Conservation (phyloP, 2,329 filamentous ascomycete species). For the Rhynchosporium graminicola region DNA sequence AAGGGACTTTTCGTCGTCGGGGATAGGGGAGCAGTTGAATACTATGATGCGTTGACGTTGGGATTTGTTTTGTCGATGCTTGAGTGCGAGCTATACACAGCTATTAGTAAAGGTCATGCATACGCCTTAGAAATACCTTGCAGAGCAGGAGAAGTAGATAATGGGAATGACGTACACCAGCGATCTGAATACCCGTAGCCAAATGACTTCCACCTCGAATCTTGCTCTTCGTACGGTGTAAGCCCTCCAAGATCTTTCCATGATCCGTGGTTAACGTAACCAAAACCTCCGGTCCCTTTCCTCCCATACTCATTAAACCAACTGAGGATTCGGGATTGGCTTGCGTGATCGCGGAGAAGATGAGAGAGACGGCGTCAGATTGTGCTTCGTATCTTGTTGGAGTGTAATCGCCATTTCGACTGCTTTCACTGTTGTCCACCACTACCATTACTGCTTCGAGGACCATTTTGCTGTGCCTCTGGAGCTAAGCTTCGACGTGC, state of each 20-base stretch:
- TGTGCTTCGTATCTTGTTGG: constrained; percentile 96
- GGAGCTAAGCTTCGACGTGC: constrained; percentile 17
- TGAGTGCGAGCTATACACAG: constrained; percentile 76
- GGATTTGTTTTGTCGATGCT: constrained; percentile 97
- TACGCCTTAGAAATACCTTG: neutral
- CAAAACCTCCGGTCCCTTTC: constrained; percentile 94
- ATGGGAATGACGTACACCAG: constrained; percentile 67
- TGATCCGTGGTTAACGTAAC: constrained; percentile 96
- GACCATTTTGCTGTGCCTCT: constrained; percentile 69
- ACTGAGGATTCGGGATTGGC: constrained; percentile 96
- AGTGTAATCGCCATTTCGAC: constrained; percentile 90
- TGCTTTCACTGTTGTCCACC: constrained; percentile 99
- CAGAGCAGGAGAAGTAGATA: neutral
- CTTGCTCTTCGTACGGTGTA: constrained; percentile 87
- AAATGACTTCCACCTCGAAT: constrained; percentile 88
- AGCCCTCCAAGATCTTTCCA: constrained; percentile 88
- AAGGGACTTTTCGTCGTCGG: constrained; percentile 85
- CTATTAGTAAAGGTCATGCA: neutral
- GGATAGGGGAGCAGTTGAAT: constrained; percentile 90
- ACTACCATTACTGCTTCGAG: constrained; percentile 99
- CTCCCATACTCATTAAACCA: constrained; percentile 98
- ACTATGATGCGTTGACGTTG: constrained; percentile 96
- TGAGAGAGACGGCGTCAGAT: constrained; percentile 88
- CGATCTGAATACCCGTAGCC: constrained; percentile 92
- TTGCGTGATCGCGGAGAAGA: constrained; percentile 94